These are phyloP conservation scores for Leccinum pachyderme DNA, from an alignment of 1,284 basidiomycete species.

Conservation along the genomic window DNA sequence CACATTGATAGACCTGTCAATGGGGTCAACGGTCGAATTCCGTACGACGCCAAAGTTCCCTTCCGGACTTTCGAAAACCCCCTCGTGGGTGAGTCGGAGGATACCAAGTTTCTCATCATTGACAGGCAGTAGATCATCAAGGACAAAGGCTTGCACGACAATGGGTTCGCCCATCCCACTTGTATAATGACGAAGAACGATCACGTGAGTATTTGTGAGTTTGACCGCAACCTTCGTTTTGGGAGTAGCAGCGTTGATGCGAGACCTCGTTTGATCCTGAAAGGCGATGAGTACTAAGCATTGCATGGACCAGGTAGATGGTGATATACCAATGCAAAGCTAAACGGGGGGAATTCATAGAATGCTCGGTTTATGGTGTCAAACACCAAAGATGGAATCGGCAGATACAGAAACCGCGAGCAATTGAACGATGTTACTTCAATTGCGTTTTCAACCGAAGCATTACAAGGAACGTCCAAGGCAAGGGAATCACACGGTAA, in stretches of 20 bases:
- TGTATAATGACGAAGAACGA: neutral
- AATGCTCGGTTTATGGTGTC: constrained; percentile 2
- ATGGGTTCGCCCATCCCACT: neutral
- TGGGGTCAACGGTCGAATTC: neutral
- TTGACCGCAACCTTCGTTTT: neutral
- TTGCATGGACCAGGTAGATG: neutral
- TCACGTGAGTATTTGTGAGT: neutral
- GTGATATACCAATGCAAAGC: neutral
- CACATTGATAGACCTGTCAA: neutral
- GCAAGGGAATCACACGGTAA: neutral
- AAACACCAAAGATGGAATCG: neutral
- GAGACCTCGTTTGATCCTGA: neutral
- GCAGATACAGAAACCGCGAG: constrained; percentile 1
- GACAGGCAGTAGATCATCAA: neutral
- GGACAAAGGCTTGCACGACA: neutral
- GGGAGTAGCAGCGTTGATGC: neutral
- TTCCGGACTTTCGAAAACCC: neutral
- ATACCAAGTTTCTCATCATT: neutral
- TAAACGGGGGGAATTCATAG: constrained; percentile 7
- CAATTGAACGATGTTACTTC: neutral
- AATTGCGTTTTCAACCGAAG: neutral
- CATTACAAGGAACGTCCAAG: neutral
- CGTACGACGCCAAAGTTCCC: neutral
- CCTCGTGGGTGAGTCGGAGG: neutral
- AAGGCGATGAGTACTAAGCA: neutral